Evolutionary conservation across 176 grass and related monocot species (phyloP), one percentile per base, ranked within the genome.

Genomic region (Eremochloa ophiuroides): DNA sequence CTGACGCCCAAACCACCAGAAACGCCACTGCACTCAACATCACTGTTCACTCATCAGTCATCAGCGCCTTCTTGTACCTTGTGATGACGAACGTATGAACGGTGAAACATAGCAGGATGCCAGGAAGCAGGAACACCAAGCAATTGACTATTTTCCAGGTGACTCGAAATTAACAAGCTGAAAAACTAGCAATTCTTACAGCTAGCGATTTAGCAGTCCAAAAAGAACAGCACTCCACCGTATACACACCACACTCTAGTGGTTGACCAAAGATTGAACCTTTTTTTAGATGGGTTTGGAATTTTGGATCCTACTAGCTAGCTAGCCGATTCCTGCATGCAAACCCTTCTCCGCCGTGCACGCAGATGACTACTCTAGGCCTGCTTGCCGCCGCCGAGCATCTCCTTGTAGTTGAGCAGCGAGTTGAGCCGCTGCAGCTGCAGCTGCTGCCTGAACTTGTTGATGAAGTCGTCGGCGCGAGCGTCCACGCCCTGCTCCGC

Each of bases 361-460:
- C 4, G 25, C 62, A 18, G 1, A 10, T 4, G 42, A 13, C 13
- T 11, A 15, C 2, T n/a, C 25, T 17, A 38, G 9, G 8, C 3
- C 44, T 63, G 27, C 76, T 85, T 62, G 80, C n/a, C 25, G 46
- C 56, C 78, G 59, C 91, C 73, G 39, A 91, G 88, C 92, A 87
- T 76, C 71, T 91, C 86, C 53, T 77, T 88, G 70, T 91, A 91
- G 78, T 83, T 88, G 74, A 94, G 40, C 31, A 94, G 72, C 80
- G 95, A 98, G 83, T 98, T 90, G 35, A 93, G 82, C 78, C 95
- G 82, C 88, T 98, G 95, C 61, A 98, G 88, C 27, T 89, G 80
- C 68, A 94, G 88, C 76, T 94, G 88, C 60, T 94, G 83, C 86
- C 84, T 33, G 66, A 94, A 94, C 51, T 82, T 76, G 70, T 84